Evolutionary conservation across 2,329 filamentous ascomycete genomes (phyloP), one percentile per base, ranked within the genome.

Genomic region (Aspergillus sojae): DNA sequence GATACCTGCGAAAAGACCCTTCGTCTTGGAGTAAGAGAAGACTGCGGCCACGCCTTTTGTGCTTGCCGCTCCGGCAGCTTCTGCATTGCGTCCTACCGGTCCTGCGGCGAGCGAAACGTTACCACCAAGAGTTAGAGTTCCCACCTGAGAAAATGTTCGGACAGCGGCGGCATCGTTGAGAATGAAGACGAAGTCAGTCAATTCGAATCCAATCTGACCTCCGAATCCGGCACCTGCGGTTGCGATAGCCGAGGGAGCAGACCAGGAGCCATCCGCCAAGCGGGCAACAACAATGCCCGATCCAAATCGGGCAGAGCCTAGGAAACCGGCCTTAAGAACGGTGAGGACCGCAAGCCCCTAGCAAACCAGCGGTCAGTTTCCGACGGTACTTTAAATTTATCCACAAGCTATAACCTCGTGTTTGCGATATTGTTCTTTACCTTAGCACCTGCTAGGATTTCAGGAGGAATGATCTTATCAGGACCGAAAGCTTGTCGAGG

Each of bases 21-120:
- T 98, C 14, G 95, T 99, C 82, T 97, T 98, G 77, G 91, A 95
- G 84, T 99, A 99, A 73, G 92, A 92, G 83, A 99, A 99, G 57
- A 99, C 90, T 59, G 92, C 95, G 0, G 94, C 91, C 10, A 98
- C 91, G 67, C 93, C 89, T 82, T 89, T 94, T 67, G 96, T 84
- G 70, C 92, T 97, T 9, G 95, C 95, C 16, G 94, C 94, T 67
- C 95, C 95, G 41, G 95, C 94, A 14, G 95, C 95, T 79, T 99
- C 95, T 53, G 94, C 95, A 79, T 97, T 98, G 72, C 95, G 88
- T 60, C 95, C 95, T 30, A 99, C 87, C 0, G 95, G 95, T 1
- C 95, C 95, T 7, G 95, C 95, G 21, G 95, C 95, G 71, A 99
- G 90, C 4, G 93, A 97, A 41, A 98, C 95, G 75, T 99, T 99